Base-by-base conservation (phyloP, 306 rosid genomes). In the Lablab purpureus region DNA sequence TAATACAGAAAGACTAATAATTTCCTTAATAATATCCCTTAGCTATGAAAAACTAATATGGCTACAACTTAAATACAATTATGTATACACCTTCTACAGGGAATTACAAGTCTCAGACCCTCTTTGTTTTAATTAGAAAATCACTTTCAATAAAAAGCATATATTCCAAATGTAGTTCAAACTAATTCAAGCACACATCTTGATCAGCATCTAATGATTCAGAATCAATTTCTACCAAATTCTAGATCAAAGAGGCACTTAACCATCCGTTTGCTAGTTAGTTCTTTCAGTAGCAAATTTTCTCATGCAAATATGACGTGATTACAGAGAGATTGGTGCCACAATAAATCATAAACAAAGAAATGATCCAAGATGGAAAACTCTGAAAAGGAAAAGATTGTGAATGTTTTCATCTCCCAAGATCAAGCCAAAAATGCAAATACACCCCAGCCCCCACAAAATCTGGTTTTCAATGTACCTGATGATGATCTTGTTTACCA, bases 321-420 rank as follows among this genome's bases (percentile, higher is more conserved):
- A 58, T 36, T 13, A 15, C 18, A 13, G 34, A 32, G 9, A 74
- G 55, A n/a, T 58, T 75, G 73, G 27, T 68, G 55, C 11, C 8
- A 59, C 6, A 52, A 51, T 43, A 18, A 74, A 81, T 66, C 71
- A 25, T 19, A 47, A 12, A 47, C 30, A 67, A 72, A 10, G 40
- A 12, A 11, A 45, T 51, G 21, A 37, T 67, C 19, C 37, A 62
- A 40, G 21, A 64, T 70, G 68, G 22, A 43, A 34, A 56, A 37
- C 23, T 60, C 59, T 25, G 18, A 19, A 18, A 63, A 4, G 25
- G 37, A 66, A 54, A 80, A 50, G 4, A 3, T 11, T 15, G 30
- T 7, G 36, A 36, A 58, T 36, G n/a, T 43, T 54, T 19, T n/a
- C 32, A 40, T 52, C 12, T 49, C 46, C 27, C 67, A 72, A 65